A percentile compares a stretch with the other conserved stretches of the same genome.
These are phyloP conservation scores for Botrytis porri DNA, from an alignment of 2,329 filamentous ascomycete species.

Conservation along the genomic window DNA sequence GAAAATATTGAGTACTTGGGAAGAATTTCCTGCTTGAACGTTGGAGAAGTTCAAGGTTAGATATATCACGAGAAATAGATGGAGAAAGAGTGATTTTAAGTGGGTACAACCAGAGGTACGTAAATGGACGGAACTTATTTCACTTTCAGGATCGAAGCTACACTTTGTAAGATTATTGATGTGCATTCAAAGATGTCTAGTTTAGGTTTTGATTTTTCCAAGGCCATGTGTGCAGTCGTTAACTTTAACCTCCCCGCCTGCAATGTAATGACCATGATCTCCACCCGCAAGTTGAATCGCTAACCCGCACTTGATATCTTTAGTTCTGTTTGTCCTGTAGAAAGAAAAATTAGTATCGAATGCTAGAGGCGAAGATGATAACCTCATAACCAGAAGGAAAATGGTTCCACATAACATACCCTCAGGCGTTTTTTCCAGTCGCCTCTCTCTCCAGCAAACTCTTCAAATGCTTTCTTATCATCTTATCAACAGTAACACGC, in stretches of 20 bases:
- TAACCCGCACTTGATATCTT: background rate
- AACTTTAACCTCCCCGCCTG: background rate
- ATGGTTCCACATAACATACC: background rate
- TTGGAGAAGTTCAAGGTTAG: background rate
- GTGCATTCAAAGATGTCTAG: background rate
- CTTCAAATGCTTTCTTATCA: background rate
- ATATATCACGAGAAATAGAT: rapidly evolving
- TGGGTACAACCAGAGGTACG: background rate
- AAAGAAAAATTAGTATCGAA: background rate
- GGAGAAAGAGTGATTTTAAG: background rate
- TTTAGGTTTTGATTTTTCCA: background rate
- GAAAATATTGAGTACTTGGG: rapidly evolving
- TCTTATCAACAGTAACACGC: rapidly evolving
- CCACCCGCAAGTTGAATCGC: background rate
- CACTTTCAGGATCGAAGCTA: background rate
- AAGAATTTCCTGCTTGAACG: background rate
- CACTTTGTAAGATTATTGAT: background rate
- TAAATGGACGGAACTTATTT: background rate
- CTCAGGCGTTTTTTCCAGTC: background rate
- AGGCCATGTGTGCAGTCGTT: background rate
- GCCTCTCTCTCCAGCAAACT: background rate
- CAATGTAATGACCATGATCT: background rate
- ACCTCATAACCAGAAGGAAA: background rate
- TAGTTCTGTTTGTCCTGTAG: background rate
- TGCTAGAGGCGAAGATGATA: background rate